Base-by-base conservation (phyloP, 805 yeast genomes). In the Torulaspora gathmanii region DNA sequence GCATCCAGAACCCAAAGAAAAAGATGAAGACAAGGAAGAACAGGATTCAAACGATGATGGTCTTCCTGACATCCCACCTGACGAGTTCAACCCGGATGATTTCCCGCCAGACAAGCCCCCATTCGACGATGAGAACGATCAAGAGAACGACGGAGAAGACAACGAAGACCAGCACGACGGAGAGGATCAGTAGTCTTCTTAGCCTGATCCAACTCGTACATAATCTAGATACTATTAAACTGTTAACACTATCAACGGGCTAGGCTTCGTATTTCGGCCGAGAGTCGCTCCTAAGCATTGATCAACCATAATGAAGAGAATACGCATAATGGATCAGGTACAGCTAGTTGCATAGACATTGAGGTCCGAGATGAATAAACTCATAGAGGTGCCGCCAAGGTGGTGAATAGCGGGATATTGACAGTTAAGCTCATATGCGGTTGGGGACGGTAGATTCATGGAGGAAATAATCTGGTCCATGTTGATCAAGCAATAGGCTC, bases 1-100 rank as follows among this genome's bases (percentile, higher is more conserved):
- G 17, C 42, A 39, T 25, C 20, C 33, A 15, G 33, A 39, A 23
- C 35, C 42, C 19, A n/a, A 31, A 12, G 37, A 39, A 6, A 31
- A 39, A 7, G 36, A 31, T 4, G 29, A 22, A 22, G 34, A 30
- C 7, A 17, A 23, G 13, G 30, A 39, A 15, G 30, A 30, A 4
- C 15, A 30, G 10, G 23, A n/a, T 15, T 11, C 22, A n/a, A 36
- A 39, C 16, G 42, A 39, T 16, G 34, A 20, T n/a, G n/a, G n/a
- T 3, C 25, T 22, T 3, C 35, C 26, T 5, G 26, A 33, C n/a
- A 11, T 33, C 37, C 37, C 23, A 19, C 27, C 27, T 9, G 37
- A 34, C 20, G 23, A 17, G 1, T 10, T 2, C 17, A 5, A 17
- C 7, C 25, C 15, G 6, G 36, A 33, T 19, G 36, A 33, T 5